A percentile compares a stretch with the other conserved stretches of the same genome.
Conservation (phyloP, 192 early-diverging fungal species). For the Pilaira anomala region DNA sequence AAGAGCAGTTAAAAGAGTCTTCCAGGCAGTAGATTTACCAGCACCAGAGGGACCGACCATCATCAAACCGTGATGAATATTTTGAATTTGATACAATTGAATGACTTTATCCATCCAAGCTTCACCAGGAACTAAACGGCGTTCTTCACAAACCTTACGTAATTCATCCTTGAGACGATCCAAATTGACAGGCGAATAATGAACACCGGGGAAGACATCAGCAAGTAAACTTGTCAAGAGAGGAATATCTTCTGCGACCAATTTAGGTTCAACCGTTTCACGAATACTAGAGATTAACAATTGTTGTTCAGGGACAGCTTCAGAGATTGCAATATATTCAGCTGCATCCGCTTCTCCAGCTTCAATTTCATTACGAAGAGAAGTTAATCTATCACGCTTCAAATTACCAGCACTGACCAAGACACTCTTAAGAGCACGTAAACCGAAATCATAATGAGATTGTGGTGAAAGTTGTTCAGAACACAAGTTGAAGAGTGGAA, state of each 20-base stretch:
- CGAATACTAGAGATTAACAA: conserved; percentile 92
- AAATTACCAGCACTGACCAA: conserved; percentile 98
- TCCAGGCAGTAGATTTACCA: conserved; percentile 95
- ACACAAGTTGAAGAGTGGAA: conserved; percentile 96
- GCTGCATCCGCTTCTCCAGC: conserved; percentile 29
- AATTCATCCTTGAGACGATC: conserved; percentile 73
- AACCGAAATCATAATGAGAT: conserved; percentile 98
- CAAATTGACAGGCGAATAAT: conserved; percentile 76
- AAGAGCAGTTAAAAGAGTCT: conserved; percentile 86
- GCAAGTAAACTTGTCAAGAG: conserved; percentile 80
- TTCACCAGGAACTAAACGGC: conserved; percentile 69
- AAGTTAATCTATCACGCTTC: conserved; percentile 78
- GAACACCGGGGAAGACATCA: conserved; percentile 93
- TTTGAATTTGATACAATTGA: conserved; percentile 97
- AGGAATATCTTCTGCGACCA: conserved; percentile 94
- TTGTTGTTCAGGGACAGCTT: conserved; percentile 77
- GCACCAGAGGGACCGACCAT: conserved; percentile 98
- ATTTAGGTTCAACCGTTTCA: conserved; percentile 97
- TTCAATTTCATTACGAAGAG: conserved; percentile 44
- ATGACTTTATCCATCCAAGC: conserved; percentile 96
- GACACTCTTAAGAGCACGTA: conserved; percentile 98
- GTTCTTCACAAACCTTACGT: conserved; percentile 70
- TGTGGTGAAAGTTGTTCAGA: conserved; percentile 92
- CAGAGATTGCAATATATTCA: conserved; percentile 56
- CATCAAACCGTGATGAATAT: conserved; percentile 99